Conservation (phyloP, 1,284 basidiomycete genomes). For the Porodaedalea pini region DNA sequence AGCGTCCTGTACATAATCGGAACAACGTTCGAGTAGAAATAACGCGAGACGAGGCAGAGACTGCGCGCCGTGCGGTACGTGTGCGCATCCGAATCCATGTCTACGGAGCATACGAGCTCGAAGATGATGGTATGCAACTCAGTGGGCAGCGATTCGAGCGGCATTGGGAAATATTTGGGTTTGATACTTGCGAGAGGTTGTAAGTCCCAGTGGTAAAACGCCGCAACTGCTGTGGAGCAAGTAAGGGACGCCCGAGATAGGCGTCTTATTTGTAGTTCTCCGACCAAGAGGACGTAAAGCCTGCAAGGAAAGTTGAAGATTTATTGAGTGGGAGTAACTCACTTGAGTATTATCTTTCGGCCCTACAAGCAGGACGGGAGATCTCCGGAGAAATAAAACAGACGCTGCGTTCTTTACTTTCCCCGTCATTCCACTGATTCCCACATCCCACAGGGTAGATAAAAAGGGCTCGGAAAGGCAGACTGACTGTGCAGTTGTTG, state of each 20-base stretch:
- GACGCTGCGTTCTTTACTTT: not conserved
- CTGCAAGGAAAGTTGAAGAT: not conserved
- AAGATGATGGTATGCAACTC: slow-evolving; percentile 10
- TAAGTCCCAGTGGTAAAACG: no score
- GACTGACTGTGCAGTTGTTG: not conserved
- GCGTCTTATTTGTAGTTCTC: not conserved
- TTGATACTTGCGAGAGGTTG: no score
- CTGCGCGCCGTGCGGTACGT: not conserved
- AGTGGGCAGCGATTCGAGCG: not conserved
- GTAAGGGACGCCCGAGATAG: no score
- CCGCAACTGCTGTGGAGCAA: no score
- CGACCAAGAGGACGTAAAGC: not conserved
- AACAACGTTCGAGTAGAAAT: not conserved
- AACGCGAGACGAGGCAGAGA: slow-evolving; percentile 16
- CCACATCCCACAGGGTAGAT: not conserved
- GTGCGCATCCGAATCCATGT: not conserved
- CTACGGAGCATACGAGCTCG: slow-evolving; percentile 4
- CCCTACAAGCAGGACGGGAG: not conserved
- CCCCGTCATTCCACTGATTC: not conserved
- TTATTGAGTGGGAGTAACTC: not conserved
- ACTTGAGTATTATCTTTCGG: not conserved
- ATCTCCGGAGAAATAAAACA: slow-evolving; percentile 7
- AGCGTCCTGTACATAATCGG: slow-evolving; percentile 8
- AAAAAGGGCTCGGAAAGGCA: not conserved
- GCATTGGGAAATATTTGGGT: not conserved